Conservation (phyloP, 352 stramenopile genomes). For the Globisporangium middletonii region DNA sequence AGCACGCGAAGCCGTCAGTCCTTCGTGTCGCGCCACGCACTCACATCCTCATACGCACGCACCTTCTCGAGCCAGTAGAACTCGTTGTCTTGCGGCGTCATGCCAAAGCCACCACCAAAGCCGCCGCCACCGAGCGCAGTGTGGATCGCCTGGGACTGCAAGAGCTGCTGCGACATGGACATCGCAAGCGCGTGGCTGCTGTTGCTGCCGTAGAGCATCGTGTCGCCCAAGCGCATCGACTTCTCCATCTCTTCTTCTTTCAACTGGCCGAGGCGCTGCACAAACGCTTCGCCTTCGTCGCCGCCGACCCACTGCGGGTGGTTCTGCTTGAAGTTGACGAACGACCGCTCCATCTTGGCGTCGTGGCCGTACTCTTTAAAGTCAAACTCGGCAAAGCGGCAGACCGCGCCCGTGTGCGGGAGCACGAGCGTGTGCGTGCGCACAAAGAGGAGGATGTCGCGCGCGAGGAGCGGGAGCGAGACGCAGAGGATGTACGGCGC, state of each 20-base stretch:
- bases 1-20: too few relatives aligned
- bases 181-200: constrained; percentile 18
- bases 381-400: constrained; percentile 94
- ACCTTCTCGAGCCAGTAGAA: constrained; percentile 90
- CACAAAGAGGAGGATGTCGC: constrained; percentile 93
- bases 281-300: constrained; percentile 64
- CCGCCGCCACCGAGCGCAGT: constrained; percentile 43
- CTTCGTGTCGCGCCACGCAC: not conserved
- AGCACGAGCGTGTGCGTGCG: constrained; percentile 90
- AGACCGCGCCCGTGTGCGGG: constrained; percentile 91
- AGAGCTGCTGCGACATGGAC: constrained; percentile 84
- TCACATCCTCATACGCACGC: not conserved
- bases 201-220: constrained; percentile 69
- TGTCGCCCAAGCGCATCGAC: constrained; percentile 79
- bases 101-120: constrained; percentile 35
- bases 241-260: constrained; percentile 85
- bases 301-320: constrained; percentile 81
- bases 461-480: constrained; percentile 87
- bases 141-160: constrained; percentile 83
- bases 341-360: constrained; percentile 96
- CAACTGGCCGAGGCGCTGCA: constrained; percentile 59
- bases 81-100: constrained; percentile 67
- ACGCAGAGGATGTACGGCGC: constrained; percentile 96
- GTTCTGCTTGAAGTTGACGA: constrained; percentile 95
- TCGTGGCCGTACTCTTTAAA: constrained; percentile 94